Conservation (phyloP, 257 asterid genomes). For the Capsicum baccatum region DNA sequence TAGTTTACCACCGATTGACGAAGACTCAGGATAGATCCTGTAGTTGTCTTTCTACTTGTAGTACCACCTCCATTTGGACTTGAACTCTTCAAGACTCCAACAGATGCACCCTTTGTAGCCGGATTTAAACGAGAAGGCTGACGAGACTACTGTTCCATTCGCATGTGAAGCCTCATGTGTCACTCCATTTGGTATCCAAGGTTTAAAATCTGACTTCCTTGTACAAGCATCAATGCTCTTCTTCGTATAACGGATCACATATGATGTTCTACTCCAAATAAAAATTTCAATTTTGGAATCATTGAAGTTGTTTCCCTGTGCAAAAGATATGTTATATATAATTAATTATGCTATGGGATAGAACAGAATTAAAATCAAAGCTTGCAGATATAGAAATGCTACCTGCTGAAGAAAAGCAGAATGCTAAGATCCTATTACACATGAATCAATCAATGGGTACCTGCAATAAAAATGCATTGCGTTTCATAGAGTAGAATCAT, state of each 20-base stretch:
- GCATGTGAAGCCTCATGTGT: conserved; percentile 3
- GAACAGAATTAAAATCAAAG: too few relatives aligned
- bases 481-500: too few relatives aligned
- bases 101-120: conserved; percentile 28
- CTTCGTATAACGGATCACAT: conserved; percentile 33
- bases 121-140: conserved; percentile 31
- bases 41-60: conserved; percentile 44
- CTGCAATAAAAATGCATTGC: too few relatives aligned
- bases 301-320: too few relatives aligned
- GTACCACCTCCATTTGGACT: conserved; percentile 31
- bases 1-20: conserved; percentile 50
- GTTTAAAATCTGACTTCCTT: conserved; percentile 48
- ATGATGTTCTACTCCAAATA: too few relatives aligned
- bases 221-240: conserved; percentile 60
- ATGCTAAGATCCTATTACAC: too few relatives aligned
- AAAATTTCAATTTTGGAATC: too few relatives aligned
- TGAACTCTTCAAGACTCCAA: not conserved
- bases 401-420: too few relatives aligned
- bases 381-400: too few relatives aligned
- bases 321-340: too few relatives aligned
- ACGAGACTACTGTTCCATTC: conserved; percentile 16
- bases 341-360: too few relatives aligned
- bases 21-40: conserved; percentile 48
- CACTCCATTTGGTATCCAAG: conserved; percentile 46
- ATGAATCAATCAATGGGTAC: too few relatives aligned